Conservation (phyloP, 371 early-diverging fungal species). For the Chytridiales sp. region DNA sequence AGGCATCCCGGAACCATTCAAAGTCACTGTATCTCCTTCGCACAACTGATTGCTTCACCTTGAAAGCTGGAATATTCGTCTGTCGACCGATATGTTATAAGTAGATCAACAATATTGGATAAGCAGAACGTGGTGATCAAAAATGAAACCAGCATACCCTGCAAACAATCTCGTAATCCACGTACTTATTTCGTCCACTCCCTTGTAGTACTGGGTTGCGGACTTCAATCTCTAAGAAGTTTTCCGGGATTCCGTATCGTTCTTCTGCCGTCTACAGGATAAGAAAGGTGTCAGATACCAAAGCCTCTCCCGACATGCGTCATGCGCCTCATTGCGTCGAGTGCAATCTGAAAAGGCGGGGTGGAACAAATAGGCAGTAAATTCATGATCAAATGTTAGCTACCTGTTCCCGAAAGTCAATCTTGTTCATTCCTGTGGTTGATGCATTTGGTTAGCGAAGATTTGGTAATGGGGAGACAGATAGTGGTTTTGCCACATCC, state of each 20-base stretch:
- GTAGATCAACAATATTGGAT: neutral
- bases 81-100: conserved; percentile 31
- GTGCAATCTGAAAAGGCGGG: neutral
- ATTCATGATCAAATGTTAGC: neutral
- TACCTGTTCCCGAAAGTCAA: conserved; percentile 48
- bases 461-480: no score
- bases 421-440: conserved; percentile 29
- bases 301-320: neutral
- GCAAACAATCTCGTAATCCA: conserved; percentile 94
- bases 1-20: conserved; percentile 94
- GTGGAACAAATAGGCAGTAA: no score
- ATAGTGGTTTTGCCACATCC: no score
- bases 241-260: conserved; percentile 92
- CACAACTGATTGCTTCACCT: conserved; percentile 77
- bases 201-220: conserved; percentile 88
- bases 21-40: conserved; percentile 96
- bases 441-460: no score
- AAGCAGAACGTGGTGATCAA: conserved; percentile 2
- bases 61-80: conserved; percentile 98
- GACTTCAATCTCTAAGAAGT: conserved; percentile 96
- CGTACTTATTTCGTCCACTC: conserved; percentile 84
- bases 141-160: conserved; percentile 58
- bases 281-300: neutral
- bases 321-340: neutral
- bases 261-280: conserved; percentile 73